Conservation (phyloP, 306 rosid genomes). For the Citrullus colocynthis region DNA sequence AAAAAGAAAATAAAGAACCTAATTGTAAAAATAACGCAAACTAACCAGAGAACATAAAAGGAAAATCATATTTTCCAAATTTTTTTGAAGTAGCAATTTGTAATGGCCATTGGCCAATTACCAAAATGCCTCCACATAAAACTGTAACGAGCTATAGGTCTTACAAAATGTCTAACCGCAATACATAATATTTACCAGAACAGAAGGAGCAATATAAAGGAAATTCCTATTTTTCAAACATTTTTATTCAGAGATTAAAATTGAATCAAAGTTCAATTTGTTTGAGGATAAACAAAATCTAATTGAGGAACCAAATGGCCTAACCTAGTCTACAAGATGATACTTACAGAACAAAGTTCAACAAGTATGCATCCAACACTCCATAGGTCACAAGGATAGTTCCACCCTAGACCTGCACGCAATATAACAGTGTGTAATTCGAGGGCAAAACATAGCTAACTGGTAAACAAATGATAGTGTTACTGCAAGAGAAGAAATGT, state of each 20-base stretch:
- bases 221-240: not conserved
- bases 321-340: not conserved
- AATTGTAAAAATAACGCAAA: not conserved
- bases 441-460: not conserved
- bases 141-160: not conserved
- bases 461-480: not conserved
- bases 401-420: slow-evolving; percentile 77
- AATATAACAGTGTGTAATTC: slow-evolving; percentile 6
- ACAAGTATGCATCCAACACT: slow-evolving; percentile 80
- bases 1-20: not conserved
- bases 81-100: not conserved
- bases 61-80: not conserved
- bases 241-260: not conserved
- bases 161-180: not conserved
- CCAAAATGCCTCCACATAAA: not conserved
- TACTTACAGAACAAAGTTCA: slow-evolving; percentile 83
- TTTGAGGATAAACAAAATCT: not conserved
- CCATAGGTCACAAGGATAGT: slow-evolving; percentile 80
- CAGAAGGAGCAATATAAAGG: not conserved
- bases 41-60: not conserved
- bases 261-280: not conserved
- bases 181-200: not conserved
- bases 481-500: slow-evolving; percentile 10
- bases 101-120: not conserved
- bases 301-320: not conserved